Evolutionary conservation across 371 early-diverging fungal genomes (phyloP).

Genomic region (Funneliformis caledonium): DNA sequence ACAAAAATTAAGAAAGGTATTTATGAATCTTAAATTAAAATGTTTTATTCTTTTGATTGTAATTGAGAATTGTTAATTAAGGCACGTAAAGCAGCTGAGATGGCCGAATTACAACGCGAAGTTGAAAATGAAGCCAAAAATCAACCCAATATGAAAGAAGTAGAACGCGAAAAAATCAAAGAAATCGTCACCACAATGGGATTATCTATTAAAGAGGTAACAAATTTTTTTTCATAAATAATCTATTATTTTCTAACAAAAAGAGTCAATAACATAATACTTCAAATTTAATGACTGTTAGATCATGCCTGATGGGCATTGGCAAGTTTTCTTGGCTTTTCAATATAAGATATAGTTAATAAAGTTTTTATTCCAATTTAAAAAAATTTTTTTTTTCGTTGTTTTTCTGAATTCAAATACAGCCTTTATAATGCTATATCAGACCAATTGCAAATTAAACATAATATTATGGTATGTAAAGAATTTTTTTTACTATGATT

Average conservation of each 20-base stretch:
- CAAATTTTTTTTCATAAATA: background rate
- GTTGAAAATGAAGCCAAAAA: constrained; percentile 81
- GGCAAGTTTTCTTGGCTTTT: constrained; percentile 52
- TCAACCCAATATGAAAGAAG: constrained; percentile 72
- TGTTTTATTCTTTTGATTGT: background rate
- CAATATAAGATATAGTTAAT: background rate
- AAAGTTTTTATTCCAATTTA: background rate
- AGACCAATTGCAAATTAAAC: constrained; percentile 70
- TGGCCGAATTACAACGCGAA: constrained; percentile 74
- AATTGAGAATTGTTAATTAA: constrained; percentile 37
- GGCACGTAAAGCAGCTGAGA: constrained; percentile 74
- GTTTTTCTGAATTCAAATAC: background rate
- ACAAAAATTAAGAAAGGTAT: constrained; percentile 59
- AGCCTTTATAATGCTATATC: constrained; percentile 88
- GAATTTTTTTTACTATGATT: background rate
- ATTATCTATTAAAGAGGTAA: constrained; percentile 45
- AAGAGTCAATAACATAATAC: background rate
- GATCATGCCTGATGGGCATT: constrained; percentile 86
- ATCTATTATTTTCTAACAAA: background rate
- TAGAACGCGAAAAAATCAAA: constrained; percentile 75
- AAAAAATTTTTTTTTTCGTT: constrained; percentile 31
- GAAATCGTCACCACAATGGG: constrained; percentile 57
- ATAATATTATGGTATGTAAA: constrained; percentile 52
- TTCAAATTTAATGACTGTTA: constrained; percentile 41
- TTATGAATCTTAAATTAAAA: background rate